Conservation (phyloP, 805 yeast genomes). For the Saccharomycopsis microspora region DNA sequence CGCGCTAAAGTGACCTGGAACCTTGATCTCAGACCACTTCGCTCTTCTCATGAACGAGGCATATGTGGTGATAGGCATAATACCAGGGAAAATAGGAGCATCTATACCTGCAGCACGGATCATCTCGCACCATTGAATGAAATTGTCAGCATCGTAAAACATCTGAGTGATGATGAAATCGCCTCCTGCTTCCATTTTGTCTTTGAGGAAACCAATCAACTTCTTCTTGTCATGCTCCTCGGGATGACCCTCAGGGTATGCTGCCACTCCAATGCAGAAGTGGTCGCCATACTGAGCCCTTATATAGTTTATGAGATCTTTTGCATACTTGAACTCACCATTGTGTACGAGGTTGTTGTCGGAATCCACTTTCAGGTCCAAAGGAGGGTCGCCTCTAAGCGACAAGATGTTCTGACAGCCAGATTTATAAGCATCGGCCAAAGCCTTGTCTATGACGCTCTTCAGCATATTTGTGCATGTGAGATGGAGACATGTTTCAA, state of each 20-base stretch:
- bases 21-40: constrained; percentile 77
- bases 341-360: constrained; percentile 28
- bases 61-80: constrained; percentile 97
- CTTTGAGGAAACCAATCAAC: constrained; percentile 56
- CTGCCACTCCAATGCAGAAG: constrained; percentile 94
- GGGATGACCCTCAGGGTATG: constrained; percentile 95
- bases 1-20: constrained; percentile 65
- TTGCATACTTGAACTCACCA: constrained; percentile 83
- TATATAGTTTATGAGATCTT: constrained; percentile 73
- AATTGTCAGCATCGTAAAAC: constrained; percentile 89
- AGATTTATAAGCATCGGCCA: constrained; percentile 71
- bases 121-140: constrained; percentile 68
- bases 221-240: constrained; percentile 53
- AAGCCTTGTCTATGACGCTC: constrained; percentile 70
- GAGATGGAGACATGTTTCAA: constrained; percentile 96
- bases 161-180: constrained; percentile 90
- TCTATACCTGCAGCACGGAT: constrained; percentile 42
- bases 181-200: constrained; percentile 91
- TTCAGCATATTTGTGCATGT: constrained; percentile 94
- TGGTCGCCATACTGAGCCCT: constrained; percentile 70
- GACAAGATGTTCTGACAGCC: constrained; percentile 96
- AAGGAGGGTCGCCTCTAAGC: constrained; percentile 90
- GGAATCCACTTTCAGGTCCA: constrained; percentile 23
- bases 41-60: constrained; percentile 90
- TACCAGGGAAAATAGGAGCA: constrained; percentile 91